Percentiles rank a stretch among this genome's conserved stretches.
Evolutionary conservation across 1,284 basidiomycete genomes (phyloP).

Genomic region (Cystobasidiaceae sp.): DNA sequence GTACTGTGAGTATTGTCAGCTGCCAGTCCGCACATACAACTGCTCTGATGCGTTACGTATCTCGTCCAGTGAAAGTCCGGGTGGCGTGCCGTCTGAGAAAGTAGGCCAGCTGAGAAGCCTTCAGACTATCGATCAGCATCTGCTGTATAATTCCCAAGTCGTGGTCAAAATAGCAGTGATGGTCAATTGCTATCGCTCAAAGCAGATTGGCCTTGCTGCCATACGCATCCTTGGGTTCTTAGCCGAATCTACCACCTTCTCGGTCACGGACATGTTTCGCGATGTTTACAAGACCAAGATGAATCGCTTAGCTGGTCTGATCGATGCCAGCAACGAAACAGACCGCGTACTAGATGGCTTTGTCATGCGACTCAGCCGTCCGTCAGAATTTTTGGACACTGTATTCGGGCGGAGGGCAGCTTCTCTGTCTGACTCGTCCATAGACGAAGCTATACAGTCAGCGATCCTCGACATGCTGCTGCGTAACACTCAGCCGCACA

Average conservation of each 20-base stretch:
- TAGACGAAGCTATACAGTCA: slow-evolving; percentile 66
- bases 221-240: slow-evolving; percentile 74
- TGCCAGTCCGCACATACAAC: not conserved
- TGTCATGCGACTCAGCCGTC: slow-evolving; percentile 55
- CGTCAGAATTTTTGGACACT: slow-evolving; percentile 50
- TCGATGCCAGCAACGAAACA: slow-evolving; percentile 78
- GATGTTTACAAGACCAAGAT: slow-evolving; percentile 51
- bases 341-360: slow-evolving; percentile 80
- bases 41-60: too few relatives aligned
- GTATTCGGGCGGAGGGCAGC: slow-evolving; percentile 54
- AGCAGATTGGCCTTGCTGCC: slow-evolving; percentile 69
- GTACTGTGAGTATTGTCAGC: slow-evolving; percentile 54
- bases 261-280: slow-evolving; percentile 56
- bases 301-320: slow-evolving; percentile 65
- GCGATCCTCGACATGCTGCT: slow-evolving; percentile 82
- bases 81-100: slow-evolving; percentile 35
- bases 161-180: slow-evolving; percentile 80
- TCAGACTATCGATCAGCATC: slow-evolving; percentile 69
- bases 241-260: slow-evolving; percentile 54
- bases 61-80: slow-evolving; percentile 41
- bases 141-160: slow-evolving; percentile 65
- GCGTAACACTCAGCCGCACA: slow-evolving; percentile 62
- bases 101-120: slow-evolving; percentile 42
- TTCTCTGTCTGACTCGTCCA: slow-evolving; percentile 47
- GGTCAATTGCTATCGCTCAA: slow-evolving; percentile 64